Conservation (phyloP, 108 stramenopile species). For the Thalassiosira profunda region DNA sequence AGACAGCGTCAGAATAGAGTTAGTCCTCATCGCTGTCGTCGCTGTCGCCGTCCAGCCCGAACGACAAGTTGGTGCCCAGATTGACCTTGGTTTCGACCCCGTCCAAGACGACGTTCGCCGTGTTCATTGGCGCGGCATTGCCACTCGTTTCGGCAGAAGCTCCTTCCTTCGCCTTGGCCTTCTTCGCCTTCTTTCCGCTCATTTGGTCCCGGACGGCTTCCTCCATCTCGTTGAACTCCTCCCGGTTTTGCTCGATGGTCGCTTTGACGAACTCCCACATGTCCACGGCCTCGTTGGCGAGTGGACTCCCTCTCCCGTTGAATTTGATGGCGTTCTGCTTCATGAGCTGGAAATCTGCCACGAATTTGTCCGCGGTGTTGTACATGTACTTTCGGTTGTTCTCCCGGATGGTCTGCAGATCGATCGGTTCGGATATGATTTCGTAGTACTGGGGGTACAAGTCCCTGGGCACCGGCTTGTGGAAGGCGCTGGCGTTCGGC, state of each 20-base stretch:
- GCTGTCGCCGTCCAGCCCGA: constrained; percentile 43
- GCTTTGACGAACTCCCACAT: constrained; percentile 76
- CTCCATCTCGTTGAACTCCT: constrained; percentile 76
- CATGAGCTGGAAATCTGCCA: constrained; percentile 87
- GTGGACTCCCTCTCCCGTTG: constrained; percentile 59
- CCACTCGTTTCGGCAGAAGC: constrained; percentile 12
- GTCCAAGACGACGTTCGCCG: constrained; percentile 47
- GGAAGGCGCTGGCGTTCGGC: constrained; percentile 69
- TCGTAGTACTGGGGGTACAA: constrained; percentile 76
- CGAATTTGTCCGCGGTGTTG: constrained; percentile 67
- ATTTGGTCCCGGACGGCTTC: constrained; percentile 80
- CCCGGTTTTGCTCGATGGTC: constrained; percentile 61
- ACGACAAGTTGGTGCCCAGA: constrained; percentile 35
- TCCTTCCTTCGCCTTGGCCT: constrained; percentile 2
- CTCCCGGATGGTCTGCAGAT: constrained; percentile 77
- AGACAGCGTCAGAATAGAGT: background rate
- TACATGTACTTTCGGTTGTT: constrained; percentile 87
- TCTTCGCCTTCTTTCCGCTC: constrained; percentile 40
- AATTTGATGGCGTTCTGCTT: constrained; percentile 88
- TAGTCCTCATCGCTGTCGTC: constrained; percentile 38
- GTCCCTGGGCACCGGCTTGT: constrained; percentile 69
- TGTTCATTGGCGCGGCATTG: constrained; percentile 32
- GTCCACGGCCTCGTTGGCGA: constrained; percentile 71
- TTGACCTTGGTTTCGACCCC: constrained; percentile 49
- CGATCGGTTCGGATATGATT: constrained; percentile 77